A percentile compares a stretch with the other conserved stretches of the same genome.
These are phyloP conservation scores for Xenoacremonium recifei DNA, from an alignment of 2,329 filamentous ascomycete genomes.

Conservation along the genomic window DNA sequence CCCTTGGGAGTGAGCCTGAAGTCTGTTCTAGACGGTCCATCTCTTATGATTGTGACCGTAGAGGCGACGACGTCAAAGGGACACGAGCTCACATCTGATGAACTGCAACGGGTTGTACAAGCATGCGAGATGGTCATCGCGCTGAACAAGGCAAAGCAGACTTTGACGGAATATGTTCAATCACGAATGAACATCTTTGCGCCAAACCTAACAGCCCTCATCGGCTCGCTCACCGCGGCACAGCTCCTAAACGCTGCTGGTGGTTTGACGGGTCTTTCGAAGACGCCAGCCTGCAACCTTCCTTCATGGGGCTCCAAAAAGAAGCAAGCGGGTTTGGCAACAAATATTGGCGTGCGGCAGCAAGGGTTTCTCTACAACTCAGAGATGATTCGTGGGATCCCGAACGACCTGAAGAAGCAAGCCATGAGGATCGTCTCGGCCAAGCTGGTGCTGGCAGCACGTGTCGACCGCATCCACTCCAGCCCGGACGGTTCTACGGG, in stretches of 20 bases:
- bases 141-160: constrained; percentile 82
- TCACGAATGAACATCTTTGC: constrained; percentile 96
- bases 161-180: constrained; percentile 89
- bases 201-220: constrained; percentile 85
- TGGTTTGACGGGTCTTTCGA: constrained; percentile 82
- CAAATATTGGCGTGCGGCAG: constrained; percentile 85
- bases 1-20: constrained; percentile 72
- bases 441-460: constrained; percentile 90
- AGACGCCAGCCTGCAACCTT: constrained; percentile 91
- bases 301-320: constrained; percentile 89
- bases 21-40: constrained; percentile 81
- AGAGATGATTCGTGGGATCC: constrained; percentile 81
- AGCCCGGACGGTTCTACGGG: constrained; percentile 80
- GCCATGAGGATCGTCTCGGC: constrained; percentile 93
- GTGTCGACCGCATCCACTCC: constrained; percentile 83
- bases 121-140: constrained; percentile 88
- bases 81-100: constrained; percentile 69
- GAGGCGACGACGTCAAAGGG: constrained; percentile 91
- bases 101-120: constrained; percentile 69
- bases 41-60: constrained; percentile 92
- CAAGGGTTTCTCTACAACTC: constrained; percentile 94
- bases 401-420: constrained; percentile 84
- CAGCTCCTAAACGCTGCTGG: constrained; percentile 95
- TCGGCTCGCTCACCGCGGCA: constrained; percentile 89
- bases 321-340: constrained; percentile 80